Base-by-base conservation (phyloP, 768 basidiomycete species). In the Russula griseocarnosa region DNA sequence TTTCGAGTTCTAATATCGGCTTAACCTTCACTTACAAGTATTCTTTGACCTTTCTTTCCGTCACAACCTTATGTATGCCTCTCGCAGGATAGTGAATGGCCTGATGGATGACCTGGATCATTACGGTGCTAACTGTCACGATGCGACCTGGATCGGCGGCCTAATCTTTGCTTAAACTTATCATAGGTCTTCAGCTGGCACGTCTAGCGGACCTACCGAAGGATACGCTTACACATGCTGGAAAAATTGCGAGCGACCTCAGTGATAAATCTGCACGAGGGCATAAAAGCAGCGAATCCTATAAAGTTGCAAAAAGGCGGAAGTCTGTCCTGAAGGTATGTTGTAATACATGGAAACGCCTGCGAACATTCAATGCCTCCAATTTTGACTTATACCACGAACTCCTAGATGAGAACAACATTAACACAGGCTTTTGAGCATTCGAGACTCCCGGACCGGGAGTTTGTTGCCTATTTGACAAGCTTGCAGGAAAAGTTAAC, bases 111-210 rank as follows among this genome's bases (percentile, higher is more conserved):
- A 83, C 32, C 67, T 78, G 30, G 79, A 78, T n/a, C 88, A 92
- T 72, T 93, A 94, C 69, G 92, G 92, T 90, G 58, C 32, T 57
- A 42, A 62, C 32, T 49, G n/a, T 46, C 54, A 18, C 42, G 1
- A 32, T 49, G 20, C 42, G n/a, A 20, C 11, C 54, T 10, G 13
- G 24, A 51, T 44, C 26, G 16, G 30, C 51, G n/a, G 49, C 20
- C 16, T 57, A 42, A 54, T 22, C 61, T 42, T 40, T n/a, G 26
- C 66, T 10, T 14, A 8, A 55, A 49, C 16, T 18, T 32, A 22
- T 16, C 9, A n/a, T 16, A 95, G 95, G 96, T 3, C 78, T 99
- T 13, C 90, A 97, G 69, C 82, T 98, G 30, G 94, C 95, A 14
- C 83, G 84, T 53, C 81, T 96, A 6, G 94, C 93, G 0, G 92